Evolutionary conservation across 1,284 basidiomycete species (phyloP).

Genomic region (Puccinia horiana): DNA sequence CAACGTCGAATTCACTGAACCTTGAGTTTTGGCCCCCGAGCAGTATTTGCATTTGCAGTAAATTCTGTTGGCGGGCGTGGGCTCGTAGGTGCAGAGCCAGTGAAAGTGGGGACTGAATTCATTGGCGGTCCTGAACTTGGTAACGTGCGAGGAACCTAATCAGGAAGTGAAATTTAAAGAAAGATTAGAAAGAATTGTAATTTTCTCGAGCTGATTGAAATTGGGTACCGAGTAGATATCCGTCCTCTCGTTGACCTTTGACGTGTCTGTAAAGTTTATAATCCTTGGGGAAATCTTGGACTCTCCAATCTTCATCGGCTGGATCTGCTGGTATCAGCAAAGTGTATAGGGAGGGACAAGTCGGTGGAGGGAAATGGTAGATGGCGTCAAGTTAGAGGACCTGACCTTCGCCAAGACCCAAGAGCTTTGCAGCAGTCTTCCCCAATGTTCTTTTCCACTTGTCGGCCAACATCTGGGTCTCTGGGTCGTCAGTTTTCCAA

Average conservation of each 20-base stretch:
- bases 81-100: constrained; percentile 69
- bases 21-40: constrained; percentile 66
- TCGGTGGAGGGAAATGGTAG: neutral
- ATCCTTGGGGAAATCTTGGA: constrained; percentile 29
- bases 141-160: constrained; percentile 62
- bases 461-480: neutral
- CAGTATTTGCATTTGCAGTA: constrained; percentile 79
- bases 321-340: constrained; percentile 1
- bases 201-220: too few species aligned
- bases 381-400: neutral
- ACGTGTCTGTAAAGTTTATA: constrained; percentile 46
- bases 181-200: neutral
- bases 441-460: constrained; percentile 39
- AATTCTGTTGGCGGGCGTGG: constrained; percentile 60
- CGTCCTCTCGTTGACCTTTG: constrained; percentile 42
- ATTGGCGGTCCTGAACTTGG: constrained; percentile 71
- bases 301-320: constrained; percentile 43
- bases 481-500: constrained; percentile 35
- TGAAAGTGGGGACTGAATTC: constrained; percentile 77
- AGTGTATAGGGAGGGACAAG: neutral
- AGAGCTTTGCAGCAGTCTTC: constrained; percentile 33
- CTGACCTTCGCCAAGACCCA: constrained; percentile 34
- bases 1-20: constrained; percentile 68
- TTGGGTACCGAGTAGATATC: constrained; percentile 40
- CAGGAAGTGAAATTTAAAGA: neutral